Conservation (phyloP, 2,329 filamentous ascomycete species). For the Drechslerella coelobrocha region DNA sequence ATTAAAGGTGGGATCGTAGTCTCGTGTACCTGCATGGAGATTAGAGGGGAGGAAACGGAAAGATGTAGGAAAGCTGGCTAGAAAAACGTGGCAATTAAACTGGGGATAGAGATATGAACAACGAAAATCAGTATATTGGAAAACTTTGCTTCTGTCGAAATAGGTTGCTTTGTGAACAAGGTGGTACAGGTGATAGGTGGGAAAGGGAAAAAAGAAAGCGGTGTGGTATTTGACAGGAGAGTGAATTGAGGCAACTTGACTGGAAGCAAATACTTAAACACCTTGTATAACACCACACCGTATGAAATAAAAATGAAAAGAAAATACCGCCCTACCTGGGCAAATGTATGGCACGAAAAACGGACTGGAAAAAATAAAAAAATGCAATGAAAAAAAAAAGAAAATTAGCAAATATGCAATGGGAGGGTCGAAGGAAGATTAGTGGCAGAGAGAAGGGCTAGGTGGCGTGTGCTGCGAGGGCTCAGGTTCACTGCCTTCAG, state of each 20-base stretch:
- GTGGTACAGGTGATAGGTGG: background rate
- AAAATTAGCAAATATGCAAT: background rate
- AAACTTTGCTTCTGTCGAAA: slow-evolving; percentile 6
- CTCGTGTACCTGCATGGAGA: slow-evolving; percentile 36
- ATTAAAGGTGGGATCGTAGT: slow-evolving; percentile 19
- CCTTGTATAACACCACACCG: slow-evolving; percentile 34
- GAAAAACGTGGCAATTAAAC: background rate
- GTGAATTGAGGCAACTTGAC: slow-evolving; percentile 1
- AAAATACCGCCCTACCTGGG: background rate
- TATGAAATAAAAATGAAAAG: slow-evolving; percentile 15
- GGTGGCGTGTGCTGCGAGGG: background rate
- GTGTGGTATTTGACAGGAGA: background rate
- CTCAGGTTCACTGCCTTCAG: background rate
- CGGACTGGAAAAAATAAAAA: background rate
- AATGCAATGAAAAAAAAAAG: background rate
- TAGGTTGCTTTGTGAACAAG: background rate
- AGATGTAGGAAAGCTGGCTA: slow-evolving; percentile 4
- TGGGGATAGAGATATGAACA: slow-evolving; percentile 5
- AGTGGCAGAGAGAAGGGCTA: background rate
- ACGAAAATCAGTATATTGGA: slow-evolving; percentile 1
- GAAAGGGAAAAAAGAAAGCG: background rate
- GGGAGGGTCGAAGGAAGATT: background rate
- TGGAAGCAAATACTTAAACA: slow-evolving; percentile 19
- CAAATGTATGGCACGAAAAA: background rate
- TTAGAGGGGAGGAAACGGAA: slow-evolving; percentile 6